phyloP scores from a whole-genome alignment of 2,329 filamentous ascomycete species.

The Clonostachys sp. region DNA sequence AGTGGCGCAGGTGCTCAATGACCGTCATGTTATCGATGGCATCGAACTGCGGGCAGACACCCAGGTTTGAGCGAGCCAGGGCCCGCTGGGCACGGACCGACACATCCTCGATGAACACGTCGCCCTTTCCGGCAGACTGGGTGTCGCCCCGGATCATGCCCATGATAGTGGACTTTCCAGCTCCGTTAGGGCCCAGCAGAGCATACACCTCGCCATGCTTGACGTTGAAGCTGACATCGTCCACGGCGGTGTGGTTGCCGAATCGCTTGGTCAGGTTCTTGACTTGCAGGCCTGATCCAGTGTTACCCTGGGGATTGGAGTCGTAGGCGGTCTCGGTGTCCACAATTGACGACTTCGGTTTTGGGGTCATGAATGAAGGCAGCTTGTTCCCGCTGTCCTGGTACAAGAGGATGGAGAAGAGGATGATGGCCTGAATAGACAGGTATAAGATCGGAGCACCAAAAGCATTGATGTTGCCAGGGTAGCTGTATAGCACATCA shows the following conservation, averaged over 20 bases:
- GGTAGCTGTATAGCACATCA: slow-evolving; percentile 55
- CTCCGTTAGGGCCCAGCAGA: slow-evolving; percentile 72
- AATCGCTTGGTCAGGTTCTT: slow-evolving; percentile 67
- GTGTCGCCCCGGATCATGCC: slow-evolving; percentile 70
- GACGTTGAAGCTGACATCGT: slow-evolving; percentile 69
- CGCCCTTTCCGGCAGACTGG: slow-evolving; percentile 43
- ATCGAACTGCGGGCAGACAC: slow-evolving; percentile 68
- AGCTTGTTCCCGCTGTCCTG: slow-evolving; percentile 58
- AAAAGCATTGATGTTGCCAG: slow-evolving; percentile 65
- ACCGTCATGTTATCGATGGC: slow-evolving; percentile 75
- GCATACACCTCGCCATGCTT: slow-evolving; percentile 67
- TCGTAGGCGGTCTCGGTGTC: slow-evolving; percentile 30
- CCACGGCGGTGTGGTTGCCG: slow-evolving; percentile 57
- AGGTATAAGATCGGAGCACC: slow-evolving; percentile 79
- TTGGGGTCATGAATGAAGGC: slow-evolving; percentile 1
- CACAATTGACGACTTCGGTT: slow-evolving; percentile 4
- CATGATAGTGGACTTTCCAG: slow-evolving; percentile 71
- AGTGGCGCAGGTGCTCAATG: slow-evolving; percentile 67
- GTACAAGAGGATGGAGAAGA: slow-evolving; percentile 69
- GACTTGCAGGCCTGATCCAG: slow-evolving; percentile 47
- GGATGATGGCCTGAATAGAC: slow-evolving; percentile 60
- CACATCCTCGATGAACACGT: slow-evolving; percentile 64
- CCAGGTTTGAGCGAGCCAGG: slow-evolving; percentile 58
- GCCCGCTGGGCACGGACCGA: slow-evolving; percentile 61
- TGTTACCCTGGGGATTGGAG: slow-evolving; percentile 8